phyloP scores from a whole-genome alignment of 176 grass and related monocot species.

The Eleusine coracana region DNA sequence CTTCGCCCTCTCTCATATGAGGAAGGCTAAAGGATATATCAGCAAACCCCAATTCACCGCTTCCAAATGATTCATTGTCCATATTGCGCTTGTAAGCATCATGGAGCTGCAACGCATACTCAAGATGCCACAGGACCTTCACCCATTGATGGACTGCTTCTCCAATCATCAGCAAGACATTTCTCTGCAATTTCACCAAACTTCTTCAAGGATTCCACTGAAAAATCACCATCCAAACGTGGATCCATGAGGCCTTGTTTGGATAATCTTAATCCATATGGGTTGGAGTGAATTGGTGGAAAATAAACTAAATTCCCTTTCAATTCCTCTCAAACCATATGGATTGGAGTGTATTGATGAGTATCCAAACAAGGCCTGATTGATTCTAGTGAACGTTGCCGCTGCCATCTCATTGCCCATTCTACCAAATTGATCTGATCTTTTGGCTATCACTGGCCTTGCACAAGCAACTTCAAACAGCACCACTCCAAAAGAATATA shows the following conservation, averaged over 20 bases:
- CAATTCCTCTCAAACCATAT: no score
- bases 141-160: slow-evolving; percentile 76
- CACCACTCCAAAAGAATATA: slow-evolving; percentile 95
- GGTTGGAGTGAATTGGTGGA: no score
- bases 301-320: no score
- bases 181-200: slow-evolving; percentile 94
- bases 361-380: no score
- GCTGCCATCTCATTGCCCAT: slow-evolving; percentile 94
- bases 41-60: slow-evolving; percentile 73
- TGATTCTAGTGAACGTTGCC: slow-evolving; percentile 74
- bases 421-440: slow-evolving; percentile 97
- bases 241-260: no score
- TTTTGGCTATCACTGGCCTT: slow-evolving; percentile 87
- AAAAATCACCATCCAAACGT: slow-evolving; percentile 70
- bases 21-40: slow-evolving; percentile 73
- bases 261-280: no score
- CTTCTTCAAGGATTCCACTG: slow-evolving; percentile 85
- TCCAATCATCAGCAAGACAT: slow-evolving; percentile 84
- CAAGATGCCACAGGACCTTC: slow-evolving; percentile 97
- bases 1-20: slow-evolving; percentile 67
- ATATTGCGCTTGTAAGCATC: slow-evolving; percentile 73
- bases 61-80: slow-evolving; percentile 81
- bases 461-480: slow-evolving; percentile 91
- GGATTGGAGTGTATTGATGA: no score
- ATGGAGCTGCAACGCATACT: slow-evolving; percentile 86